Evolutionary conservation across 192 early-diverging fungal genomes (phyloP).

Genomic region (Podochytrium sp.): DNA sequence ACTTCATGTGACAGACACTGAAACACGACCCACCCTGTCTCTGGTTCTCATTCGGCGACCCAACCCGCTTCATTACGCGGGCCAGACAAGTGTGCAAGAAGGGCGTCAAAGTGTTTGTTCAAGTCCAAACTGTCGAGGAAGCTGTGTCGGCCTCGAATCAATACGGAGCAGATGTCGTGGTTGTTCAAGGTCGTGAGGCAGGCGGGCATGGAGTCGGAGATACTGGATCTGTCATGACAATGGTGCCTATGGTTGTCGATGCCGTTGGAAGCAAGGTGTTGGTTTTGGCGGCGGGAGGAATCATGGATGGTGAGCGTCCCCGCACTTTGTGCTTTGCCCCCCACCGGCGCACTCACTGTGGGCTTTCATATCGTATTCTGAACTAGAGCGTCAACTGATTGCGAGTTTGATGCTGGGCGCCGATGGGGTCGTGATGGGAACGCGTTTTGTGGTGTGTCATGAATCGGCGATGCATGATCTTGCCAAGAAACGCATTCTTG

Average conservation of each 20-base stretch:
- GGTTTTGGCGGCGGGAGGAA: not conserved
- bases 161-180: conserved; percentile 47
- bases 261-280: not conserved
- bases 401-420: conserved; percentile 40
- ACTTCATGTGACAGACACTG: not conserved
- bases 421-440: conserved; percentile 48
- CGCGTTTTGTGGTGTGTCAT: conserved; percentile 40
- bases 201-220: conserved; percentile 47
- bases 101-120: not conserved
- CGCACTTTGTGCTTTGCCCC: not conserved
- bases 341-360: conserved; percentile 7
- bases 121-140: not conserved
- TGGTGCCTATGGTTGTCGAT: not conserved
- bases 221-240: conserved; percentile 26
- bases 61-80: not conserved
- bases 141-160: conserved; percentile 7
- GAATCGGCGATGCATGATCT: not conserved
- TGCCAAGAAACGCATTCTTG: conserved; percentile 9
- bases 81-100: conserved; percentile 28
- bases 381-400: conserved; percentile 26
- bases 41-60: conserved; percentile 6
- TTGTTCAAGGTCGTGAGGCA: conserved; percentile 51
- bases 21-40: not conserved
- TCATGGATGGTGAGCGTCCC: not conserved
- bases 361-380: too few species aligned